These are phyloP conservation scores for Tetraselmis striata DNA, from an alignment of 139 green algal species.

Conservation along the genomic window DNA sequence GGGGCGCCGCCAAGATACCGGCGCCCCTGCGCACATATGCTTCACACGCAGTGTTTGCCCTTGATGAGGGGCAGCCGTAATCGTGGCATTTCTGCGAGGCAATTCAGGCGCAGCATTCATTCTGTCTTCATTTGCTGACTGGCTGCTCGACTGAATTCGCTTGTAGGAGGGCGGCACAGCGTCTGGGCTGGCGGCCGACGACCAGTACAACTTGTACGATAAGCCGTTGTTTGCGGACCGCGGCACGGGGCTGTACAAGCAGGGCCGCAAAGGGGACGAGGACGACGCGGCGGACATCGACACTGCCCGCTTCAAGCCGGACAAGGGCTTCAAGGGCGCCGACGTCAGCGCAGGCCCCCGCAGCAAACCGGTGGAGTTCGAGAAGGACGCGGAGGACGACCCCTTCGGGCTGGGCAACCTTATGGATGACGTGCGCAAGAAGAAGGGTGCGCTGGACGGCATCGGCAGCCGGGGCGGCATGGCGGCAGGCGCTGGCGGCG, in stretches of 20 bases:
- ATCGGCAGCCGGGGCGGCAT: constrained; percentile 61
- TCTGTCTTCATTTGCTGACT: not conserved
- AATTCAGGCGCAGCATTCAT: not conserved
- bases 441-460: constrained; percentile 44
- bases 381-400: constrained; percentile 79
- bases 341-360: constrained; percentile 36
- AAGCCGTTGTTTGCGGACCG: constrained; percentile 87
- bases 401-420: constrained; percentile 93
- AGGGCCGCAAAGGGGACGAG: constrained; percentile 35
- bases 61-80: too few relatives aligned
- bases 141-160: too few relatives aligned
- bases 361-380: constrained; percentile 77
- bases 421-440: constrained; percentile 65
- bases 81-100: too few relatives aligned
- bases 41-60: not conserved
- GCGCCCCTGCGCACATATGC: not conserved
- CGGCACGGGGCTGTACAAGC: constrained; percentile 54
- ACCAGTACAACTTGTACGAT: constrained; percentile 94
- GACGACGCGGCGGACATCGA: constrained; percentile 21
- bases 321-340: constrained; percentile 81
- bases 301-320: constrained; percentile 78
- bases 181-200: constrained; percentile 74
- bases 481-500: constrained; percentile 57
- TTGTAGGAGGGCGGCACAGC: constrained; percentile 52
- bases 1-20: too few relatives aligned